A percentile compares a stretch with the other conserved stretches of the same genome.
These are phyloP conservation scores for Neofusicoccum cordaticola DNA, from an alignment of 2,329 filamentous ascomycete species.

Conservation along the genomic window DNA sequence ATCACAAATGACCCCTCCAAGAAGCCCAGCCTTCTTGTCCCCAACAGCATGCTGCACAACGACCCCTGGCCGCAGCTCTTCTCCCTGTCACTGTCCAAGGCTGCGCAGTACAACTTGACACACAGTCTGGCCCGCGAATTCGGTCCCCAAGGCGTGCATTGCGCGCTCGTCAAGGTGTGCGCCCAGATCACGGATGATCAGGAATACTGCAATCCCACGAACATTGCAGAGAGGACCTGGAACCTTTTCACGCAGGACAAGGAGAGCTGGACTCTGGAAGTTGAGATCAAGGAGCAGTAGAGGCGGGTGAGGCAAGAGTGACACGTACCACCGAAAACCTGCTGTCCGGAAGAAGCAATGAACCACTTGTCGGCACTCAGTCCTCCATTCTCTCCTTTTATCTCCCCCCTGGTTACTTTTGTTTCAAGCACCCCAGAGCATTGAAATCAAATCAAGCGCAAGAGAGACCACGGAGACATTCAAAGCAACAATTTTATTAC, in stretches of 20 bases:
- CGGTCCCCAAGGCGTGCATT: slow-evolving; percentile 43
- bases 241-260: slow-evolving; percentile 42
- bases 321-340: too few species aligned
- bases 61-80: slow-evolving; percentile 49
- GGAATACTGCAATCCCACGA: slow-evolving; percentile 43
- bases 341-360: too few species aligned
- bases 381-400: too few species aligned
- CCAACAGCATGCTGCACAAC: slow-evolving; percentile 48
- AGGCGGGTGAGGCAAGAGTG: neutral
- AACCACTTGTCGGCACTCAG: too few species aligned
- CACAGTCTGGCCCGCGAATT: slow-evolving; percentile 45
- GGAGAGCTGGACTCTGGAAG: slow-evolving; percentile 37
- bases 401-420: too few species aligned
- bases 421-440: too few species aligned
- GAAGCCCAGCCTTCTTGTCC: slow-evolving; percentile 51
- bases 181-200: slow-evolving; percentile 43
- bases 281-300: slow-evolving; percentile 33
- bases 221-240: slow-evolving; percentile 48
- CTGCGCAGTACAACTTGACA: slow-evolving; percentile 51
- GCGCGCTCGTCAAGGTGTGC: slow-evolving; percentile 48
- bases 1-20: slow-evolving; percentile 21
- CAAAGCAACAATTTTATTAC: too few species aligned
- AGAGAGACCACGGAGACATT: too few species aligned
- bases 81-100: slow-evolving; percentile 51
- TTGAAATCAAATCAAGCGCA: too few species aligned